Percentiles rank a stretch among this genome's conserved stretches.
These are phyloP conservation scores for Clitoria ternatea DNA, from an alignment of 306 rosid genomes.

Conservation along the genomic window DNA sequence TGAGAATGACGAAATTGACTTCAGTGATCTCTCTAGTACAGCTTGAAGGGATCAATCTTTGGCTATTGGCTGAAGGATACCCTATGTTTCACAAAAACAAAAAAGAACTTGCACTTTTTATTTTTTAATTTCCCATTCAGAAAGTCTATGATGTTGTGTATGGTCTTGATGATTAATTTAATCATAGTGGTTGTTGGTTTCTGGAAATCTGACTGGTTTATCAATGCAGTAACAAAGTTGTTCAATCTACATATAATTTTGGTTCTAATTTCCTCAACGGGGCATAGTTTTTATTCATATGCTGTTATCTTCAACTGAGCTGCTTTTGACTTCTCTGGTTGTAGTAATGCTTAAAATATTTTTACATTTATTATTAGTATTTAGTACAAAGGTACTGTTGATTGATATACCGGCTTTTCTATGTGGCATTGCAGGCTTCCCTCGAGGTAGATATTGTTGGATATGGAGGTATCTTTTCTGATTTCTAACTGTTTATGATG, in stretches of 20 bases:
- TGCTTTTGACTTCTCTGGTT: not conserved
- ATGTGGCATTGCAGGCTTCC: slow-evolving; percentile 52
- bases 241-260: not conserved
- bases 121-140: not conserved
- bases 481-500: not conserved
- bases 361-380: no score
- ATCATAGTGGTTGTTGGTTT: not conserved
- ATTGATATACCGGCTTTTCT: slow-evolving; percentile 4
- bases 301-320: not conserved
- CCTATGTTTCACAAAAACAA: no score
- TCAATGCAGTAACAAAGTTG: not conserved
- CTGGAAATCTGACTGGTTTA: not conserved
- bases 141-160: not conserved
- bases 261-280: not conserved
- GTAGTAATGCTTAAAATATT: no score
- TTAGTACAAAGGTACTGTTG: no score
- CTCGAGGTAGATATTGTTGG: slow-evolving; percentile 84
- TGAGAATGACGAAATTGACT: no score
- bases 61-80: no score
- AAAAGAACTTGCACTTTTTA: not conserved
- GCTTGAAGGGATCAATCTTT: no score
- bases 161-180: not conserved
- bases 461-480: slow-evolving; percentile 66
- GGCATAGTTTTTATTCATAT: not conserved
- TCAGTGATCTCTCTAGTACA: no score